These are phyloP conservation scores for Clarireedia paspali DNA, from an alignment of 2,329 filamentous ascomycete genomes.

Conservation along the genomic window DNA sequence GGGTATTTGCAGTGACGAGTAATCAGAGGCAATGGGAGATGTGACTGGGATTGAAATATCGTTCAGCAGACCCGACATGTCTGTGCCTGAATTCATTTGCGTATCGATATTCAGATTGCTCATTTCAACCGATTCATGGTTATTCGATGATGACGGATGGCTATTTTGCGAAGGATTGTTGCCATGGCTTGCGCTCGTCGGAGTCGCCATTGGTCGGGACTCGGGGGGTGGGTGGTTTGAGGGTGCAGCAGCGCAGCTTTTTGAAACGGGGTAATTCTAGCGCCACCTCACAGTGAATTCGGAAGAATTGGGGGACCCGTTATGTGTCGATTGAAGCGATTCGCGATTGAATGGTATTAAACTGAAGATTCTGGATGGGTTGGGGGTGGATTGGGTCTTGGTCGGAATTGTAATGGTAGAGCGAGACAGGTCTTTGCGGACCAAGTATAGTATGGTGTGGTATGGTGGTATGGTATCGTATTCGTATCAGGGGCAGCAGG, in stretches of 20 bases:
- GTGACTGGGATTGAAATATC: conserved; percentile 4
- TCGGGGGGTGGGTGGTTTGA: background rate
- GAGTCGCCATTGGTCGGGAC: background rate
- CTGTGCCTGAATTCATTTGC: background rate
- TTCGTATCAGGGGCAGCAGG: too few species aligned
- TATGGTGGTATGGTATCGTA: too few species aligned
- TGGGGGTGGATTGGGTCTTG: background rate
- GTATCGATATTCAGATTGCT: background rate
- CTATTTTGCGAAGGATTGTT: background rate
- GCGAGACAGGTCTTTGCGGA: too few species aligned
- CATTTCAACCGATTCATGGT: background rate
- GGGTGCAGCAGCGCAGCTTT: background rate
- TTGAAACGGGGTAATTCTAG: background rate
- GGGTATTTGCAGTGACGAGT: background rate
- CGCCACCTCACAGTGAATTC: background rate
- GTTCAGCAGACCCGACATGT: conserved; percentile 3
- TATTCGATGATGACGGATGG: background rate
- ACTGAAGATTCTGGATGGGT: background rate
- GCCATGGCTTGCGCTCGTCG: background rate
- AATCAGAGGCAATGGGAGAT: background rate
- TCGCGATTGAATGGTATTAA: background rate
- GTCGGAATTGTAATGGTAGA: too few species aligned
- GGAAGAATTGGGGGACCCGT: background rate
- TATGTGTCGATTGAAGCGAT: background rate
- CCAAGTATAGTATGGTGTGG: too few species aligned